Evolutionary conservation across 441 rosid species (phyloP).

Genomic region (Gossypium lobatum): DNA sequence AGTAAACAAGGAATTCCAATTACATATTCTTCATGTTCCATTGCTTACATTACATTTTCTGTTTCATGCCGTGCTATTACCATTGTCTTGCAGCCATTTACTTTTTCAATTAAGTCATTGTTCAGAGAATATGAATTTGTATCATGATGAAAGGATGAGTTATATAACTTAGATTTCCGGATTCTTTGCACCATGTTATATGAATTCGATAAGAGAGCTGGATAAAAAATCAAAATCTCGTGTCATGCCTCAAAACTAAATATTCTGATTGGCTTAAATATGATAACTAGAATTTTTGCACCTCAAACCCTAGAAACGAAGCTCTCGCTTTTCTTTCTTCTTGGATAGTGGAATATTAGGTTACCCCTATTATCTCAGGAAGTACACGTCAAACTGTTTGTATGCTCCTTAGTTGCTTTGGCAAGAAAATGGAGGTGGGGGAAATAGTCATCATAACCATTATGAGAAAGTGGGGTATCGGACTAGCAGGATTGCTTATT

Average conservation of each 20-base stretch:
- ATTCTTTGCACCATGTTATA: not conserved
- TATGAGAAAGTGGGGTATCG: not conserved
- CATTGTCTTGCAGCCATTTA: not conserved
- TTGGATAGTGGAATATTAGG: not conserved
- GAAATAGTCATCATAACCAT: not conserved
- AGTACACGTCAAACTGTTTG: not conserved
- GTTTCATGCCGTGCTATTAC: not conserved
- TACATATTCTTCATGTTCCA: not conserved
- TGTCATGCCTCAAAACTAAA: not conserved
- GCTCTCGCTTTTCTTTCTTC: not conserved
- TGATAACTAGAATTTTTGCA: not conserved
- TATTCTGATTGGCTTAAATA: not conserved
- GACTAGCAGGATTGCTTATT: not conserved
- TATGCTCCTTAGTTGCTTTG: not conserved
- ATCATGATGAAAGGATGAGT: not conserved
- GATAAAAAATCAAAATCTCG: not conserved
- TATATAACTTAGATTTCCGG: not conserved
- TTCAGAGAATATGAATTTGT: not conserved
- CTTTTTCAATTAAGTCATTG: not conserved
- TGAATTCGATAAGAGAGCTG: not conserved
- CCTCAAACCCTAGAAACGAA: not conserved
- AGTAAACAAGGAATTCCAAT: not conserved
- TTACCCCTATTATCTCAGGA: not conserved
- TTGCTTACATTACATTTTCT: not conserved
- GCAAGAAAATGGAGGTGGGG: not conserved